A percentile compares a stretch with the other conserved stretches of the same genome.
Conservation (phyloP, 163 green algal species). For the Volvox carteri region DNA sequence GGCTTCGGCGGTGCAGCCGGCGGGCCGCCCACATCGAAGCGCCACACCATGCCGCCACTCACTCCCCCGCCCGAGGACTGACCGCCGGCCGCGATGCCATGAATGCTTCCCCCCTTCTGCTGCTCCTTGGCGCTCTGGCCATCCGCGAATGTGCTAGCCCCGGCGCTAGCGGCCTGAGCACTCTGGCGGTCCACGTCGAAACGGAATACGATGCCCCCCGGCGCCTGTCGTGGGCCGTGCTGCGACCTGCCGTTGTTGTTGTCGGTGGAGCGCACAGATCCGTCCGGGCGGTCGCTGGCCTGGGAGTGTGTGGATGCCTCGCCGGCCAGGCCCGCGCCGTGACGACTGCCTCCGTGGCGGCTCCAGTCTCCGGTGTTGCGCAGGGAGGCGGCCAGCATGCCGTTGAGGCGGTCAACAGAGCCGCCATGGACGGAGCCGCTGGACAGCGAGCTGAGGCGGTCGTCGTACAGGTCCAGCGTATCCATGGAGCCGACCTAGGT, state of each 20-base stretch:
- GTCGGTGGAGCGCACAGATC: not conserved
- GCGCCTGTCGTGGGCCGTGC: not conserved
- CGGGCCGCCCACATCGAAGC: slow-evolving; percentile 41
- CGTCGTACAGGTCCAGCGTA: slow-evolving; percentile 73
- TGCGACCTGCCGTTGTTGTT: not conserved
- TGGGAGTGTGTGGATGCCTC: slow-evolving; percentile 14
- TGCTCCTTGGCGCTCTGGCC: not conserved
- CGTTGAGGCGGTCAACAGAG: slow-evolving; percentile 66
- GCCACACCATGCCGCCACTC: slow-evolving; percentile 35
- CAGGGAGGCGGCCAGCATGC: slow-evolving; percentile 54
- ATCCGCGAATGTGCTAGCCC: too few relatives aligned
- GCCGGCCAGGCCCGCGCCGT: slow-evolving; percentile 10
- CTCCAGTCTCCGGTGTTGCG: slow-evolving; percentile 30
- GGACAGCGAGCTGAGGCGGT: slow-evolving; percentile 58
- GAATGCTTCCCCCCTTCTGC: not conserved
- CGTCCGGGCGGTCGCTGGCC: not conserved
- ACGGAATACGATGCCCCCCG: slow-evolving; percentile 14
- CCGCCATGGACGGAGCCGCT: slow-evolving; percentile 11
- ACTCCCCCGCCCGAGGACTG: not conserved
- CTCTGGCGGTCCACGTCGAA: slow-evolving; percentile 38
- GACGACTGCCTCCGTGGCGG: slow-evolving; percentile 52
- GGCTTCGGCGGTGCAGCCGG: not conserved
- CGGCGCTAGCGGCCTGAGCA: too few relatives aligned
- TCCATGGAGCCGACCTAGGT: slow-evolving; percentile 60
- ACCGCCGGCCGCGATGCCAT: not conserved